Evolutionary conservation across 1,284 basidiomycete species (phyloP).

Genomic region (Moesziomyces aphidis): DNA sequence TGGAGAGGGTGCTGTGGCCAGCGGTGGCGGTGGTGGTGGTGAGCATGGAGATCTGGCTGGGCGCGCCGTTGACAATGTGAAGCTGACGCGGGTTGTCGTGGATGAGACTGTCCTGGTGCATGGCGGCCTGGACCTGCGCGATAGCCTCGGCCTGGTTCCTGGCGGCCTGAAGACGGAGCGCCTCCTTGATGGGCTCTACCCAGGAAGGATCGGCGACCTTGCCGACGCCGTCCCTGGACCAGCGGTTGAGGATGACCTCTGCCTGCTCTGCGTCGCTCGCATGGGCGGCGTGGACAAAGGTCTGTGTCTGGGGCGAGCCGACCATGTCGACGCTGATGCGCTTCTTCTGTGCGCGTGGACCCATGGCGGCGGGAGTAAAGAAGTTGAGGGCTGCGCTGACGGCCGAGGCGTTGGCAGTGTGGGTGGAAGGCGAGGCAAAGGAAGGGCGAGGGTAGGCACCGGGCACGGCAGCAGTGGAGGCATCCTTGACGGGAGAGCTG

Average conservation of each 20-base stretch:
- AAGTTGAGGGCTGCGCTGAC: constrained; percentile 43
- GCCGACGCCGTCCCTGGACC: constrained; percentile 90
- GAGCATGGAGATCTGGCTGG: constrained; percentile 48
- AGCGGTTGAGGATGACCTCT: constrained; percentile 85
- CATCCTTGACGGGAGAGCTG: constrained; percentile 16
- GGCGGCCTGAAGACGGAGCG: constrained; percentile 74
- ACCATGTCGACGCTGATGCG: constrained; percentile 64
- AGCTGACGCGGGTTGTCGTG: constrained; percentile 60
- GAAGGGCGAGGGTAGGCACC: constrained; percentile 38
- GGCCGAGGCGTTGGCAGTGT: constrained; percentile 38
- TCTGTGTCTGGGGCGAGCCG: constrained; percentile 50
- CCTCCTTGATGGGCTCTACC: constrained; percentile 89
- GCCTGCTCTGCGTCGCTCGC: constrained; percentile 93
- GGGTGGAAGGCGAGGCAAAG: constrained; percentile 28
- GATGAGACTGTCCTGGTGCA: constrained; percentile 71
- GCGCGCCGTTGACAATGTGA: constrained; percentile 60
- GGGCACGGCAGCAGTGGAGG: constrained; percentile 22
- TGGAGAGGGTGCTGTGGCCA: constrained; percentile 50
- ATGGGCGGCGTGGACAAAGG: constrained; percentile 80
- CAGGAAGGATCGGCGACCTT: constrained; percentile 75
- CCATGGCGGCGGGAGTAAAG: constrained; percentile 37
- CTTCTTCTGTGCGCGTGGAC: constrained; percentile 58
- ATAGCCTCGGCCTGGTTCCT: constrained; percentile 82
- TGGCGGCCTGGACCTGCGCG: constrained; percentile 75
- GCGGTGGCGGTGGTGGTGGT: constrained; percentile 54